phyloP scores from a whole-genome alignment of 2,329 filamentous ascomycete species.

The Fusarium mundagurra region DNA sequence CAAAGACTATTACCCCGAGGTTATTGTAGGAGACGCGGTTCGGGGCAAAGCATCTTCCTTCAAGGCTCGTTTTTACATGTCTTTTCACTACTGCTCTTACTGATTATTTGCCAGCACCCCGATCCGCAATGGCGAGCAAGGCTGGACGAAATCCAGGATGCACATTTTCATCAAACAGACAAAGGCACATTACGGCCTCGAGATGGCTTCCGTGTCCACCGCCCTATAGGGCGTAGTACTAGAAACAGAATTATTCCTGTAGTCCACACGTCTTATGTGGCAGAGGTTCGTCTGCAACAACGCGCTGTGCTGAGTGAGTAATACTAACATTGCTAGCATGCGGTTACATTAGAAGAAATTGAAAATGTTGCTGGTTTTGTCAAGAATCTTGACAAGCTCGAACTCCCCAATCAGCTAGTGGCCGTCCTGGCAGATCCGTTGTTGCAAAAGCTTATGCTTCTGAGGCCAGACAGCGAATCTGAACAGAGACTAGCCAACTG shows the following conservation, averaged over 20 bases:
- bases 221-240: conserved; percentile 49
- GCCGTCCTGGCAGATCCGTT: conserved; percentile 80
- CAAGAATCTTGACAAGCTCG: conserved; percentile 78
- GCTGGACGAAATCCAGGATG: conserved; percentile 73
- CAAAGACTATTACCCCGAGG: conserved; percentile 91
- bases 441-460: conserved; percentile 79
- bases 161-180: conserved; percentile 59
- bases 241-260: conserved; percentile 65
- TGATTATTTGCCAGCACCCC: conserved; percentile 65
- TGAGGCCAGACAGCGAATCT: conserved; percentile 65
- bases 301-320: background rate
- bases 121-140: conserved; percentile 78
- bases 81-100: background rate
- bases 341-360: conserved; percentile 79
- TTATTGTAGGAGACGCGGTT: conserved; percentile 77
- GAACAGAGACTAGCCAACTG: conserved; percentile 66
- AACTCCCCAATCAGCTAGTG: conserved; percentile 83
- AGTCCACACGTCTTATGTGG: conserved; percentile 78
- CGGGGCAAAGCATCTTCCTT: conserved; percentile 70
- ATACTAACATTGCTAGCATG: conserved; percentile 55
- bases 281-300: conserved; percentile 61
- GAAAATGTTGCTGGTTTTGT: conserved; percentile 76
- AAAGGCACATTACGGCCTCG: conserved; percentile 49
- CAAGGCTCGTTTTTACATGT: conserved; percentile 54
- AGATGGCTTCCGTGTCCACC: conserved; percentile 71